Evolutionary conservation across 768 basidiomycete species (phyloP).

Genomic region (Piloderma croceum): DNA sequence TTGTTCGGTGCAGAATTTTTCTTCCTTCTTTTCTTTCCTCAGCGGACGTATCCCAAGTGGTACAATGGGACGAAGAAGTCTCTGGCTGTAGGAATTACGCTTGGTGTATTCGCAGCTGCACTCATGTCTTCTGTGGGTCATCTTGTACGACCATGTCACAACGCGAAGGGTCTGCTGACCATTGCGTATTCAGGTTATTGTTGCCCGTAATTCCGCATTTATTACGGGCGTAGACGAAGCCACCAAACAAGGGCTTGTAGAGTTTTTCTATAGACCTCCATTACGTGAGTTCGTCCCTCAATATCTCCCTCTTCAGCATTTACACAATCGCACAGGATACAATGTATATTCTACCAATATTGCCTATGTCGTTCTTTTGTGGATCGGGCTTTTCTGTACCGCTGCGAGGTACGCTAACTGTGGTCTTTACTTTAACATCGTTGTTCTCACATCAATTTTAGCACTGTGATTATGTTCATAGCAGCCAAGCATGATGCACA

Average conservation of each 20-base stretch:
- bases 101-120: conserved; percentile 24
- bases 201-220: conserved; percentile 19
- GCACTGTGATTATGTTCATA: conserved; percentile 13
- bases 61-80: conserved; percentile 19
- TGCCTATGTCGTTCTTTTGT: conserved; percentile 26
- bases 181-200: conserved; percentile 18
- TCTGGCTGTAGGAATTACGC: conserved; percentile 20
- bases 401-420: conserved; percentile 19
- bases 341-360: conserved; percentile 26
- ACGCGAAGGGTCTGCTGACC: neutral
- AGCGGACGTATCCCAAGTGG: conserved; percentile 28
- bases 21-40: conserved; percentile 32
- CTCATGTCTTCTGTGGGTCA: conserved; percentile 28
- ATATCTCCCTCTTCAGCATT: neutral
- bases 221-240: conserved; percentile 22
- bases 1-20: conserved; percentile 34
- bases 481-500: conserved; percentile 10
- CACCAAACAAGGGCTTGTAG: conserved; percentile 11
- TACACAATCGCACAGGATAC: conserved; percentile 21
- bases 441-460: neutral
- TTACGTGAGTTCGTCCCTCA: conserved; percentile 12
- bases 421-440: neutral
- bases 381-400: conserved; percentile 19
- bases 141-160: neutral
- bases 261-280: conserved; percentile 24